Conservation (phyloP, 1,284 basidiomycete genomes). For the Apiotrichum mycotoxinovorans region DNA sequence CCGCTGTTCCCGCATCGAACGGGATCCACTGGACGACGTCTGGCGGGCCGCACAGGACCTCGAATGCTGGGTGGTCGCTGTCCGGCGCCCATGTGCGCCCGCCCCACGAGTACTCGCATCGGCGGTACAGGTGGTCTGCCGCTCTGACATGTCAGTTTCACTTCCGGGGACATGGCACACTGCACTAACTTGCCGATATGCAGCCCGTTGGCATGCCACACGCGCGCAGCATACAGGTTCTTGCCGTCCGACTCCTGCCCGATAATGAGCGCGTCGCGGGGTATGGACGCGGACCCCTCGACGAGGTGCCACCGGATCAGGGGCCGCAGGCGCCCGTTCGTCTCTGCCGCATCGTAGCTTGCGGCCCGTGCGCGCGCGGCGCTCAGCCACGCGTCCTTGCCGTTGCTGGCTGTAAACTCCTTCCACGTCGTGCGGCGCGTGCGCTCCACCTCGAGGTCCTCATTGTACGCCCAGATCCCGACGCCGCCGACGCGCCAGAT, state of each 20-base stretch:
- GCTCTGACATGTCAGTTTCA: conserved; percentile 20
- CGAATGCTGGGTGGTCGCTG: conserved; percentile 33
- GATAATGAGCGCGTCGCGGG: conserved; percentile 43
- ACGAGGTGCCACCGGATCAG: conserved; percentile 45
- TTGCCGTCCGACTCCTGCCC: conserved; percentile 42
- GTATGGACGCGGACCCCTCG: conserved; percentile 31
- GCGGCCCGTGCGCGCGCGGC: conserved; percentile 63
- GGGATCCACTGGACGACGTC: conserved; percentile 43
- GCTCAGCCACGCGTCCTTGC: conserved; percentile 59
- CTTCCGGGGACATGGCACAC: background rate
- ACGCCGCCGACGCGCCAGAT: conserved; percentile 41
- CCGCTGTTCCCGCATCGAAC: conserved; percentile 34
- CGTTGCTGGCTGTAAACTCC: conserved; percentile 22
- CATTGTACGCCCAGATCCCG: conserved; percentile 35
- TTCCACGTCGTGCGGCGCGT: conserved; percentile 31
- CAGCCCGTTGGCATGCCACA: conserved; percentile 43
- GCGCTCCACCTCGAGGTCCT: conserved; percentile 25
- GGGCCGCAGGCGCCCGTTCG: conserved; percentile 25
- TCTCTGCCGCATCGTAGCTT: conserved; percentile 22
- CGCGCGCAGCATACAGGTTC: conserved; percentile 40
- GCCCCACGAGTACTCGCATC: conserved; percentile 41
- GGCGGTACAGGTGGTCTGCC: conserved; percentile 36
- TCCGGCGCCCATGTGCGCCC: conserved; percentile 24
- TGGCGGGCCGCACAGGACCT: conserved; percentile 45
- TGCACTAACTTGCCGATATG: conserved; percentile 46